Evolutionary conservation across 225 moss, liverwort and hornwort genomes (phyloP), one percentile per base, ranked within the genome.

Genomic region (Anthoceros angustus): DNA sequence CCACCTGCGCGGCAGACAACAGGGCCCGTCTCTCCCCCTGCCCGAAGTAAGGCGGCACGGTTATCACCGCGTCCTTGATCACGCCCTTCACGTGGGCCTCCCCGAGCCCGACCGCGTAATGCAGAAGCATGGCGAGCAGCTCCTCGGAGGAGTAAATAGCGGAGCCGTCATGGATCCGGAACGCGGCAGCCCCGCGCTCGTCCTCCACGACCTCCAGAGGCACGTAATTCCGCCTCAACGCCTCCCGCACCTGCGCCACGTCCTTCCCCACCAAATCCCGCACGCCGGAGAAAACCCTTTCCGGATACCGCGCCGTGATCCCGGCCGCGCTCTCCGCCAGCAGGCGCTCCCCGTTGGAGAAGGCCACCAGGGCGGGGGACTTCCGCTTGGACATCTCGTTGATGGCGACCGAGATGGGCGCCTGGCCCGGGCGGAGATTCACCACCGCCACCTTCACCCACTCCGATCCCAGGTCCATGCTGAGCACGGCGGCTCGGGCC

Each of bases 301-400:
- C 98, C 0, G 98, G 98, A 16, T 98, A 98, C 63, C 98, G 80
- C 6, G 92, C 92, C 65, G 77, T 66, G 63, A 98, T 84, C 16
- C 87, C 98, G 16, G 92, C 86, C 18, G 98, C 98, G 73, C 92
- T 88, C 63, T 92, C 98, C 12, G 78, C 92, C 24, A 98, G 78
- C 32, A 98, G 74, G 0, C 98, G 91, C 18, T 98, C 89, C 49
- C 92, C 92, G 39, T 76, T 83, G 6, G 89, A 84, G 74, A 98
- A 92, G 21, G 87, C 87, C 43, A 89, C 86, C 61, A 98, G 76
- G 23, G 98, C 87, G 50, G 98, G 84, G 4, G 98, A 98, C 80
- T 98, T 98, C 55, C 98, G 80, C 77, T 92, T 98, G 16, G 92
- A 92, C 98, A 98, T 92, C 67, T 98, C 98, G 42, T 98, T 98